Base-by-base conservation (phyloP, 2,329 filamentous ascomycete genomes). In the Didymella pinodella region DNA sequence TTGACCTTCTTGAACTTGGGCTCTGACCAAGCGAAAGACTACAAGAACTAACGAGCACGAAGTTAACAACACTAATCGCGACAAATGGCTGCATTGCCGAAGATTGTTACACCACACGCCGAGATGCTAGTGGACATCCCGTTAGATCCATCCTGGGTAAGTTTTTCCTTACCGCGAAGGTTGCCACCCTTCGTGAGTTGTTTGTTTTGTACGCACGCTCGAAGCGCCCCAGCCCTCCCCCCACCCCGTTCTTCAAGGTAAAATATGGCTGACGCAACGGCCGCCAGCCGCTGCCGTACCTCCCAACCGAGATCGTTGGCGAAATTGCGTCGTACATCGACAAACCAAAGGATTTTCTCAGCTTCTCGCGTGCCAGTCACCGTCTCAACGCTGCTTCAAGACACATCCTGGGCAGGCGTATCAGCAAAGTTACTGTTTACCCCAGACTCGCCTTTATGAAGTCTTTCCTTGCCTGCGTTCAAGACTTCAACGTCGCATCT, bases 361-460 rank as follows among this genome's bases (percentile, higher is more conserved):
- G 64, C 38, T 40, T 62, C 25, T 47, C 52, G 14, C 46, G 47
- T 3, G 48, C 29, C 40, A 53, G 45, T 26, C 48, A 46, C 36
- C 48, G 50, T 20, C 50, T 61, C 31, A n/a, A n/a, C 14, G 10
- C 7, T 3, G 36, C 46, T 4, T 38, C 48, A 4, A 49, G 52
- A 22, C 16, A 28, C 36, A 20, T 36, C 3, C 22, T 48, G 20
- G 45, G 48, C 28, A 59, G 54, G 32, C 22, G 36, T 2, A 36
- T 61, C 26, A 25, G 36, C 22, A 32, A 49, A 18, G 12, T 18
- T 2, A 47, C 51, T 7, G 20, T 64, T 14, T 64, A 62, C 18
- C 58, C 62, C 11, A 57, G 55, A 34, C 49, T 47, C 22, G 49
- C 28, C 16, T 25, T 20, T 20, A 55, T 60, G 52, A 51, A 48